Percentiles rank a stretch among this genome's conserved stretches.
Evolutionary conservation across 2,329 filamentous ascomycete species (phyloP).

Genomic region (Raffaelea albimanens): DNA sequence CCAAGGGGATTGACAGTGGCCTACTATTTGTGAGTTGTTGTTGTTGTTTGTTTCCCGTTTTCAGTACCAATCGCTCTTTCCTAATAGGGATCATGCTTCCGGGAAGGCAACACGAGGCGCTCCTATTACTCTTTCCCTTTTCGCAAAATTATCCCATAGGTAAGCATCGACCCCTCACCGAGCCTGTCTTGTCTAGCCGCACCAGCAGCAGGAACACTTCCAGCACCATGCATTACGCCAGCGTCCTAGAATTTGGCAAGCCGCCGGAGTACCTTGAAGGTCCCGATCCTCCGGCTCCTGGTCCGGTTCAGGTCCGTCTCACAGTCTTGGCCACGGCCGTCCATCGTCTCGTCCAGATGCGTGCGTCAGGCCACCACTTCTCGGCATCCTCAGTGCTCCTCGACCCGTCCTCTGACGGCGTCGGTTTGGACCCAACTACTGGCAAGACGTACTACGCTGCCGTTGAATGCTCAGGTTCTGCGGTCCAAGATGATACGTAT

Average conservation of each 20-base stretch:
- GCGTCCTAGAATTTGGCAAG: constrained; percentile 8
- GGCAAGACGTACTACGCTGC: constrained; percentile 38
- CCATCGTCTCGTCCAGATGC: constrained; percentile 42
- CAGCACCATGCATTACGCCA: constrained; percentile 5
- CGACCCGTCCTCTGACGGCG: constrained; percentile 42
- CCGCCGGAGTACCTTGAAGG: constrained; percentile 7
- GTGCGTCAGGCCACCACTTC: constrained; percentile 47
- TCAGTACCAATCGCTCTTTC: too few relatives aligned
- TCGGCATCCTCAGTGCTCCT: constrained; percentile 38
- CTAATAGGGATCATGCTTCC: too few relatives aligned
- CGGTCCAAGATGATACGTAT: constrained; percentile 39
- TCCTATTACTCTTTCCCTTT: too few relatives aligned
- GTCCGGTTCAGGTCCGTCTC: constrained; percentile 29
- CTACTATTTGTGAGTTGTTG: too few relatives aligned
- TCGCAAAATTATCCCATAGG: too few relatives aligned
- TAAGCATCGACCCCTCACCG: too few relatives aligned
- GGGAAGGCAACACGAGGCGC: too few relatives aligned
- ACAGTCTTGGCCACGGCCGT: constrained; percentile 41
- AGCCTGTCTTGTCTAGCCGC: too few relatives aligned
- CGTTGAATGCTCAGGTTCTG: constrained; percentile 32
- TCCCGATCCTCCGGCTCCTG: constrained; percentile 8
- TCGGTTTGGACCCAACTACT: constrained; percentile 33
- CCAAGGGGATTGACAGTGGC: too few relatives aligned
- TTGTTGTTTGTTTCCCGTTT: too few relatives aligned
- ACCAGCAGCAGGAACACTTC: too few relatives aligned